A percentile compares a stretch with the other conserved stretches of the same genome.
phyloP scores from a whole-genome alignment of 305 asterid genomes.

The Rubia tinctorum region DNA sequence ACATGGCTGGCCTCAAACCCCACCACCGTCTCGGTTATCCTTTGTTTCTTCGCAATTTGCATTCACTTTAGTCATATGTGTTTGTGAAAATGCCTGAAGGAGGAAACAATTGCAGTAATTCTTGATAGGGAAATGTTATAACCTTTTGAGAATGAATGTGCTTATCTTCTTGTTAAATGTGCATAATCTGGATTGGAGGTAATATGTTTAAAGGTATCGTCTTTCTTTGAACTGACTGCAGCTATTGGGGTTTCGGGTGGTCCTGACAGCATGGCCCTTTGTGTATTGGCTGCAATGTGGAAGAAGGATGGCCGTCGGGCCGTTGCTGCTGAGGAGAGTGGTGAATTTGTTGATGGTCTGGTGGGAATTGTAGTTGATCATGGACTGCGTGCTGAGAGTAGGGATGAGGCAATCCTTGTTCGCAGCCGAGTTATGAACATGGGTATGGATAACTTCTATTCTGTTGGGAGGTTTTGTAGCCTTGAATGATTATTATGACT shows the following conservation, averaged over 20 bases:
- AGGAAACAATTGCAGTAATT: background rate
- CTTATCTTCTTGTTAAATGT: background rate
- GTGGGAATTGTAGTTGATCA: conserved; percentile 90
- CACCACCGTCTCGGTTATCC: conserved; percentile 72
- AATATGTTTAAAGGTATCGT: background rate
- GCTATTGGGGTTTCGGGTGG: conserved; percentile 98
- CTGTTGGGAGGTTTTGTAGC: conserved; percentile 21
- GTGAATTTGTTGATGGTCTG: conserved; percentile 54
- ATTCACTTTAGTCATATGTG: background rate
- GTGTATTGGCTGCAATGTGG: conserved; percentile 80
- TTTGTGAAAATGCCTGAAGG: background rate
- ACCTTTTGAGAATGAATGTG: background rate
- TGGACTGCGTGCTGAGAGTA: conserved; percentile 81
- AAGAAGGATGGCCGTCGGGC: conserved; percentile 40
- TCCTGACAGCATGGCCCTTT: conserved; percentile 93
- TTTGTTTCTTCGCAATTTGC: background rate
- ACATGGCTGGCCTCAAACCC: conserved; percentile 77
- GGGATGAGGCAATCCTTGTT: conserved; percentile 71
- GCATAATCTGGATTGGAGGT: background rate
- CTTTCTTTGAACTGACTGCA: conserved; percentile 28
- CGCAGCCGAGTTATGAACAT: conserved; percentile 49
- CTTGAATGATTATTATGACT: conserved; percentile 23
- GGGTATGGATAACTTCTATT: conserved; percentile 49
- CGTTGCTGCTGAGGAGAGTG: conserved; percentile 30
- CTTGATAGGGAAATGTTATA: background rate